phyloP scores from a whole-genome alignment of 129 eudicot genomes.

The Arctium minus region DNA sequence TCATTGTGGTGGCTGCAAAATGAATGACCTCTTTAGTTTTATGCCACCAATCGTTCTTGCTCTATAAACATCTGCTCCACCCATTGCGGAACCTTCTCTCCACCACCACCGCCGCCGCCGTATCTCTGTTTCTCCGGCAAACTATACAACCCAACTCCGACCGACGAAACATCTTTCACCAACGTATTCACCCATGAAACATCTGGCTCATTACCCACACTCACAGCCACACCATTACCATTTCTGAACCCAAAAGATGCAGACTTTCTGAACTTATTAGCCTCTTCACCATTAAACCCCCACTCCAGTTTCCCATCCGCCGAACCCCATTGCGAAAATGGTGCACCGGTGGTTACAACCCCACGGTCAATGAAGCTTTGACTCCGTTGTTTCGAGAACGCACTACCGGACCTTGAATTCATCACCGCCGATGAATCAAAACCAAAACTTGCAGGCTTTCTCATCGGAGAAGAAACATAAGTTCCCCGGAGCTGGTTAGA shows the following conservation, averaged over 20 bases:
- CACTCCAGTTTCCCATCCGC: slow-evolving; percentile 79
- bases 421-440: slow-evolving; percentile 73
- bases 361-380: slow-evolving; percentile 83
- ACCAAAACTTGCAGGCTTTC: slow-evolving; percentile 45
- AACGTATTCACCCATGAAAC: slow-evolving; percentile 86
- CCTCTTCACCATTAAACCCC: slow-evolving; percentile 68
- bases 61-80: slow-evolving; percentile 74
- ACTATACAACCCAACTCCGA: slow-evolving; percentile 46
- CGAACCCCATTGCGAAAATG: slow-evolving; percentile 68
- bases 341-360: slow-evolving; percentile 1
- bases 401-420: slow-evolving; percentile 57
- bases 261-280: slow-evolving; percentile 68
- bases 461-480: slow-evolving; percentile 45
- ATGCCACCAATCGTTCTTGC: slow-evolving; percentile 72
- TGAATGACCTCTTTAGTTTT: neutral
- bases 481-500: slow-evolving; percentile 52
- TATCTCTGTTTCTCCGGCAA: slow-evolving; percentile 39
- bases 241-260: slow-evolving; percentile 71
- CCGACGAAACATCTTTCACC: slow-evolving; percentile 77
- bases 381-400: slow-evolving; percentile 72
- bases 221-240: slow-evolving; percentile 42
- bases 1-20: neutral
- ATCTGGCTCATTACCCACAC: slow-evolving; percentile 56
- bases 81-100: slow-evolving; percentile 59
- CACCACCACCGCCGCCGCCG: slow-evolving; percentile 19